Base-by-base conservation (phyloP, 2,329 filamentous ascomycete genomes). In the Capronia coronata region DNA sequence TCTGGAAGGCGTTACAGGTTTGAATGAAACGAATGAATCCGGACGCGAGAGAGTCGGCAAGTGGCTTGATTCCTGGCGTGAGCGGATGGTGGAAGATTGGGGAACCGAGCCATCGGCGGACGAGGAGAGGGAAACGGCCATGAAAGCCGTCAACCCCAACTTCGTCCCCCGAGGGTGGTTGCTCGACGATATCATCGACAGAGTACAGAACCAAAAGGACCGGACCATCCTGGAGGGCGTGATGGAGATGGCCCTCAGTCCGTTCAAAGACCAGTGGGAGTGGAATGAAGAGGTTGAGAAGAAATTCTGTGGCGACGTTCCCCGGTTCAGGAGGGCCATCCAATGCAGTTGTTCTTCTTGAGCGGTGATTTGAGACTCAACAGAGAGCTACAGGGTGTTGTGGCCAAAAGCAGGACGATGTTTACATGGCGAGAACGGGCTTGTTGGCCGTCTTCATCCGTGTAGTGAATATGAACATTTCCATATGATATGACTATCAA, bases 111-210 rank as follows among this genome's bases (percentile, higher is more conserved):
- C 64, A 27, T 63, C 66, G 4, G 70, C 65, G 13, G 83, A 94
- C 40, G 71, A 69, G 2, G 78, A 84, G 60, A 76, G 91, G 54
- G 78, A 82, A 51, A 67, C 64, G 23, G 79, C 78, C 10, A 97
- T 97, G 93, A 87, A 86, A 70, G 74, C 71, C 21, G 85, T 90
- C 18, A 98, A 98, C 64, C 93, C 93, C 2, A 95, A 87, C 71
- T 98, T 98, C 62, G 75, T 96, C 0, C 88, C 93, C 0, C 79
- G 89, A 40, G 83, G 86, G 14, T 98, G 91, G 90, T 80, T 98
- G 44, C 74, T 98, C 16, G 91, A 97, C 65, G 93, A 98, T 67
- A 67, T 98, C 11, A 97, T 98, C 58, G 80, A 85, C 39, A 79
- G 87, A 8, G 90, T 97, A 0, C 88, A 97, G 67, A 87, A 87